Evolutionary conservation across 768 basidiomycete genomes (phyloP).

Genomic region (Psilocybe cyanescens): DNA sequence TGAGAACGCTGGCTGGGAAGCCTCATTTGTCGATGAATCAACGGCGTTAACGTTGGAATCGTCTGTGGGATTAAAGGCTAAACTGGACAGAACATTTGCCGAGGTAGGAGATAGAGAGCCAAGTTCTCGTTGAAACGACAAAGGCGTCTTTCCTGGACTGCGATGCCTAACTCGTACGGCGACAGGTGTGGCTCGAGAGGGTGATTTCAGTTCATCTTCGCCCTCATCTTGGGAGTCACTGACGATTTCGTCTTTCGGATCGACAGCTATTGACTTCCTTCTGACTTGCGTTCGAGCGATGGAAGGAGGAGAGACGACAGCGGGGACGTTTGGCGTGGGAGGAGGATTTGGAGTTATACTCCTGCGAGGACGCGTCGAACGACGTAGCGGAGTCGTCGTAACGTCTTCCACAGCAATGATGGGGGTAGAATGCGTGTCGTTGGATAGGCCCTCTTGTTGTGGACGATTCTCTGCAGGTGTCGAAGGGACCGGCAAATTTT

Average conservation of each 20-base stretch:
- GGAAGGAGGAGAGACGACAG: conserved; percentile 20
- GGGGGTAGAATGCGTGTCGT: neutral
- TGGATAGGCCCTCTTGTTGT: neutral
- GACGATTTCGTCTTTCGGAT: conserved; percentile 19
- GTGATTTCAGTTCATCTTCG: conserved; percentile 20
- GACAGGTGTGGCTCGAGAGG: conserved; percentile 13
- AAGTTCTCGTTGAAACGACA: conserved; percentile 42
- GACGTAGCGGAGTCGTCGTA: conserved; percentile 33
- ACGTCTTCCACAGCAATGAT: conserved; percentile 7
- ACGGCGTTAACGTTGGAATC: conserved; percentile 8
- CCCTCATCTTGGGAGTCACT: conserved; percentile 21
- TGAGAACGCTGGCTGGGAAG: conserved; percentile 25
- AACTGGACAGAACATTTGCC: conserved; percentile 27
- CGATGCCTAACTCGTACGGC: conserved; percentile 24
- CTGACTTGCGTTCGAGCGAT: conserved; percentile 25
- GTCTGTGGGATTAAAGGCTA: conserved; percentile 22
- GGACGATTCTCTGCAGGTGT: neutral
- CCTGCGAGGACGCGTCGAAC: conserved; percentile 43
- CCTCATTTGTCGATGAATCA: conserved; percentile 8
- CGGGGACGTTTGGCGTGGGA: conserved; percentile 13
- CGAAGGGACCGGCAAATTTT: neutral
- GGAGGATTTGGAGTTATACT: conserved; percentile 33
- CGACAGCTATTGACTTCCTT: conserved; percentile 16
- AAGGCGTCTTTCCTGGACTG: conserved; percentile 22
- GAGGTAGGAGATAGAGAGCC: conserved; percentile 68